phyloP scores from a whole-genome alignment of 805 yeast genomes.

The Millerozyma acaciae region DNA sequence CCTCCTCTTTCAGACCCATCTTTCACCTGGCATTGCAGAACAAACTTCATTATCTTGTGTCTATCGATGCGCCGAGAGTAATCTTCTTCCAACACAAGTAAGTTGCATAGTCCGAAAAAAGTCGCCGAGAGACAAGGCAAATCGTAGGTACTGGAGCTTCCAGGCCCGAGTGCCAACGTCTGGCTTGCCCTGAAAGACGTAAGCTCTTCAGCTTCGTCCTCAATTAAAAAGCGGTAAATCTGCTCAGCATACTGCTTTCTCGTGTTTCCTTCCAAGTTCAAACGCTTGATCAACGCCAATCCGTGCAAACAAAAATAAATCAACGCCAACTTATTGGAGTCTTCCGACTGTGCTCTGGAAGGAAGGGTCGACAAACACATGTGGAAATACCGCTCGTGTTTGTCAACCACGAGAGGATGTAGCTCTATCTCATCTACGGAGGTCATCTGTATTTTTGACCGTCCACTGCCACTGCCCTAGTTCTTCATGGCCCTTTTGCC shows the following conservation, averaged over 20 bases:
- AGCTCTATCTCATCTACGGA: neutral
- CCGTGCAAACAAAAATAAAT: conserved; percentile 68
- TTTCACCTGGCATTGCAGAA: conserved; percentile 53
- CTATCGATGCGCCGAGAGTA: conserved; percentile 28
- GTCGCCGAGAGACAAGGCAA: conserved; percentile 71
- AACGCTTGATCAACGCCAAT: conserved; percentile 41
- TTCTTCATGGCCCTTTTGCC: no score
- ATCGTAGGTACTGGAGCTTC: conserved; percentile 38
- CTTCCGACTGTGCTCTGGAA: conserved; percentile 53
- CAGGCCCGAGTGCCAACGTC: conserved; percentile 33
- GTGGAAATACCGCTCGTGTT: conserved; percentile 44
- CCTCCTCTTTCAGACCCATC: conserved; percentile 29
- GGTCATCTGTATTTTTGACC: neutral
- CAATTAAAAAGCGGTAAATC: conserved; percentile 47
- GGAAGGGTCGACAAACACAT: conserved; percentile 56
- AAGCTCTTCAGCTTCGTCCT: conserved; percentile 25
- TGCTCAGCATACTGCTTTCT: conserved; percentile 30
- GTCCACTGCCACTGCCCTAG: no score
- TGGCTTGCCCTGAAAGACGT: conserved; percentile 56
- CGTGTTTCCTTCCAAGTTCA: conserved; percentile 27
- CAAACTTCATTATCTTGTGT: conserved; percentile 53
- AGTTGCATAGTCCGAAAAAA: conserved; percentile 61
- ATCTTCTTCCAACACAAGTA: conserved; percentile 49
- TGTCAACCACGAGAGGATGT: conserved; percentile 16
- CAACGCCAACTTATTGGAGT: conserved; percentile 66